A percentile compares a stretch with the other conserved stretches of the same genome.
These are phyloP conservation scores for Ceratocystis huliohia DNA, from an alignment of 2,329 filamentous ascomycete species.

Conservation along the genomic window DNA sequence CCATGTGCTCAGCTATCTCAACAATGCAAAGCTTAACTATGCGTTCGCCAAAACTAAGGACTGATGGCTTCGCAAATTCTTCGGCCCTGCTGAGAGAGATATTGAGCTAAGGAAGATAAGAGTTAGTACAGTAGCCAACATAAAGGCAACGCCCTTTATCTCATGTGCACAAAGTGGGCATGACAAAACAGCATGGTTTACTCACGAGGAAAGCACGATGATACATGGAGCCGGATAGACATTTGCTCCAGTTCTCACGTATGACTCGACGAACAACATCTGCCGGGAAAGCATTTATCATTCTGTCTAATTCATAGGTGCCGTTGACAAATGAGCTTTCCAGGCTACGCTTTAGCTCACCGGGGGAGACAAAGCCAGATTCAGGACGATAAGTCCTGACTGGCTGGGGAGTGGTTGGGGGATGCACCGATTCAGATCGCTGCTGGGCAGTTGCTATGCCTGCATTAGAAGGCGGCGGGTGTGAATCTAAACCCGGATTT, in stretches of 20 bases:
- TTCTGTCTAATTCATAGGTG: constrained; percentile 5
- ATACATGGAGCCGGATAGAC: constrained; percentile 34
- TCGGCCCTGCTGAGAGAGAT: constrained; percentile 24
- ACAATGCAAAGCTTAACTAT: constrained; percentile 32
- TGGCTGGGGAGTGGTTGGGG: not conserved
- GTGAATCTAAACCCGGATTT: too few species aligned
- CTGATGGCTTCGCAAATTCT: constrained; percentile 29
- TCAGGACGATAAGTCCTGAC: not conserved
- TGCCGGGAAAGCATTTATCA: constrained; percentile 30
- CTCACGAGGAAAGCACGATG: constrained; percentile 37
- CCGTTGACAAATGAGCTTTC: not conserved
- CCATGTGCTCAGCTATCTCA: constrained; percentile 30
- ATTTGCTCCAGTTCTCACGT: constrained; percentile 36
- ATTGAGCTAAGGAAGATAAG: not conserved
- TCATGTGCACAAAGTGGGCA: too few species aligned
- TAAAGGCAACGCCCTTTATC: too few species aligned
- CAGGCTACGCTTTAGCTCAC: not conserved
- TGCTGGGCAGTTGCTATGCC: too few species aligned
- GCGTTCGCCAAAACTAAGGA: constrained; percentile 36
- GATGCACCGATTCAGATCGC: not conserved
- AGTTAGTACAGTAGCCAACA: not conserved
- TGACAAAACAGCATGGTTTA: not conserved
- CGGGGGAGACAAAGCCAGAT: constrained; percentile 1
- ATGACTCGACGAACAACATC: constrained; percentile 33
- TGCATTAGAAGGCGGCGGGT: too few species aligned